Base-by-base conservation (phyloP, 2,329 filamentous ascomycete species). In the Magnaporthiopsis rhizophila region DNA sequence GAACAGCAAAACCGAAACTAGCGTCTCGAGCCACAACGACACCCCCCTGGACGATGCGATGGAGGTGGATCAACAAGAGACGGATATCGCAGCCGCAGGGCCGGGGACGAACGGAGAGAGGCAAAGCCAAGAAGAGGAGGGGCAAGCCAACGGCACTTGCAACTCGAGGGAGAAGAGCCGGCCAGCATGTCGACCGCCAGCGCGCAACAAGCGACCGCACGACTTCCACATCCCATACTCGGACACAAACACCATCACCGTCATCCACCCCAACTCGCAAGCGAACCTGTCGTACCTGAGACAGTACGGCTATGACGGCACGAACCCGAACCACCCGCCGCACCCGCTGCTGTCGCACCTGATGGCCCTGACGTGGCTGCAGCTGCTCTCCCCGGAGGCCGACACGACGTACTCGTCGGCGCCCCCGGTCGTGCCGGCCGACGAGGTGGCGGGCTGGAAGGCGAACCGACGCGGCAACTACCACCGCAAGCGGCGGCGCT, bases 281-380 rank as follows among this genome's bases (percentile, higher is more conserved):
- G 90, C 92, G 2, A 98, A 97, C 74, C 85, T 98, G 65, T 88
- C 88, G 24, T 84, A 95, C 61, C 83, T 99, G 26, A 91, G 91
- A 73, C 96, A 97, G 80, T 98, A 96, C 77, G 86, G 87, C 74
- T 98, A 88, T 77, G 92, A 96, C 76, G 79, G 83, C 69, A 83
- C 84, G 65, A 86, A 86, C 67, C 86, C 88, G 58, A 83, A 82
- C 68, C 83, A 81, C 64, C 80, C 83, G 18, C 80, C 86, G 30
- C 95, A 98, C 73, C 94, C 95, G 0, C 85, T 99, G 13, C 84
- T 89, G 74, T 88, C 85, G 21, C 89, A 95, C 73, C 85, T 99
- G 62, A 89, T 94, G 71, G 86, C 89, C 6, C 80, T 98, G 36
- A 94, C 91, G 34, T 99, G 94, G 93, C 84, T 99, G 2, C 94